Conservation (phyloP, 1,284 basidiomycete genomes). For the Ceratobasidium sp. region DNA sequence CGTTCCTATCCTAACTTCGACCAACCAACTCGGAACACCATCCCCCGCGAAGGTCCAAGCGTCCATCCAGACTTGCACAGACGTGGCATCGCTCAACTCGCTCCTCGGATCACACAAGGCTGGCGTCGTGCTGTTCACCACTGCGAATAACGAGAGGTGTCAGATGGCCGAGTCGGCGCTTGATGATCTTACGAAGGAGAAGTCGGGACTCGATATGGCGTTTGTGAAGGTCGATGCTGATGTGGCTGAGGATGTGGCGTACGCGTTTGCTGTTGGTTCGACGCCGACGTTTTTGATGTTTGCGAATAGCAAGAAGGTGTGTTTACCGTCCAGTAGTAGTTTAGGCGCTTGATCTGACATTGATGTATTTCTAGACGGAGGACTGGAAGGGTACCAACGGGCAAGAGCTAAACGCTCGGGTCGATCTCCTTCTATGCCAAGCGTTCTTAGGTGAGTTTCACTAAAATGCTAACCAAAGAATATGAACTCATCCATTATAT, state of each 20-base stretch:
- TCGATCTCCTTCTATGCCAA: constrained; percentile 78
- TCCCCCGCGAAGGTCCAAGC: constrained; percentile 64
- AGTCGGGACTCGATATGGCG: constrained; percentile 65
- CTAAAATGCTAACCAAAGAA: not conserved
- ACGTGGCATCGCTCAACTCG: constrained; percentile 66
- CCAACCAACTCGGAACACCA: not conserved
- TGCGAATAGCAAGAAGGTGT: constrained; percentile 78
- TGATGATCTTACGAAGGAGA: constrained; percentile 64
- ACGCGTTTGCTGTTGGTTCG: constrained; percentile 75
- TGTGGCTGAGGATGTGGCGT: constrained; percentile 71
- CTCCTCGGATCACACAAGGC: constrained; percentile 67
- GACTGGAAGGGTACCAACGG: constrained; percentile 82
- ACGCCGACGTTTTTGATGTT: constrained; percentile 92
- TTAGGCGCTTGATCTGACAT: constrained; percentile 3
- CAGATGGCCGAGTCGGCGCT: constrained; percentile 74
- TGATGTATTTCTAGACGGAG: constrained; percentile 61
- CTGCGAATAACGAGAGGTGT: constrained; percentile 73
- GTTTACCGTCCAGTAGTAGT: not conserved
- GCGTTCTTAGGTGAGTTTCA: constrained; percentile 78
- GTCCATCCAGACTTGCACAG: constrained; percentile 73
- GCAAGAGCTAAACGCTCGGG: constrained; percentile 73
- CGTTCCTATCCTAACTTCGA: not conserved
- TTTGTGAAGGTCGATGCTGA: constrained; percentile 87
- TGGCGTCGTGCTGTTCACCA: constrained; percentile 72
- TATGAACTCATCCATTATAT: constrained; percentile 45